Base-by-base conservation (phyloP, 1,284 basidiomycete species). In the Takashimella koratensis region DNA sequence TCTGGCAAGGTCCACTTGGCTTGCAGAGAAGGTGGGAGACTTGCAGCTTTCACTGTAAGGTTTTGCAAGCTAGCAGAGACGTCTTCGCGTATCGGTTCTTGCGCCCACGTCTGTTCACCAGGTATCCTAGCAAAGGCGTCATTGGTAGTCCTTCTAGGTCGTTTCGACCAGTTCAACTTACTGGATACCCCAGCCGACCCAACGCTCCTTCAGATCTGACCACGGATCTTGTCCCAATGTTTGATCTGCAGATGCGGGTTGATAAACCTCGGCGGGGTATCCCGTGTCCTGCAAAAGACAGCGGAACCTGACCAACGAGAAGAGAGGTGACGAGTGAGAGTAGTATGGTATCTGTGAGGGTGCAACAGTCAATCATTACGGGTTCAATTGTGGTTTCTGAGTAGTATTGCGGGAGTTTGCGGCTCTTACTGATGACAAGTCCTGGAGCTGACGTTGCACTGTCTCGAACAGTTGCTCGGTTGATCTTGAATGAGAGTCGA, bases 181-280 rank as follows among this genome's bases (percentile, higher is more conserved):
- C 75, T 76, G 67, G 5, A 74, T 68, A 13, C 60, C 74, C 75
- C 75, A 76, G 2, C 73, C 73, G 12, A 75, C 65, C 74, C 73
- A 76, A 55, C 75, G 56, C 51, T 76, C 75, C 40, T 65, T 60
- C 23, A 76, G 59, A 40, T 67, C 53, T 45, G 58, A 67, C 67
- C 67, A 66, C 59, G 8, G 30, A 16, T 60, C 52, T 36, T 36
- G 30, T 8, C 10, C 12, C 43, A 36, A 6, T 42, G 12, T n/a
- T 47, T 47, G 30, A 36, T 25, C 26, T 8, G 16, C 10, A 43
- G 25, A 4, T 11, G 24, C 21, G 10, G 74, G 70, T 5, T 71
- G 56, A 56, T 76, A 76, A 8, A 76, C 72, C 52, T 76, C 75
- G 47, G 71, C 57, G 0, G 73, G 71, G 52, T 74, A 76, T 6